phyloP scores from a whole-genome alignment of 768 basidiomycete species.

The Lyophyllum decastes region DNA sequence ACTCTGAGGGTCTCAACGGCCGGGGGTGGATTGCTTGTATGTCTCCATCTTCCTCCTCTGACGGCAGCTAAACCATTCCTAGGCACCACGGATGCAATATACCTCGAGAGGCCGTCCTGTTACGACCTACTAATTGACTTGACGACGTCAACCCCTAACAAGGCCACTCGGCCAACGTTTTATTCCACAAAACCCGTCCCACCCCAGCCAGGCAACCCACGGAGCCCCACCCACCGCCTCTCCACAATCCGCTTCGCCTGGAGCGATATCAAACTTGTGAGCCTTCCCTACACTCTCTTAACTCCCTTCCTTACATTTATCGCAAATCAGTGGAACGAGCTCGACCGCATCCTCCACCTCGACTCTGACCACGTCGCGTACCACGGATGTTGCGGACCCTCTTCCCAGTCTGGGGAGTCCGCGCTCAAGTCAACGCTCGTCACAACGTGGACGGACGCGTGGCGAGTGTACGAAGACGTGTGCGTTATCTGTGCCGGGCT shows the following conservation, averaged over 20 bases:
- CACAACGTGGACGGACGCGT: slow-evolving; percentile 69
- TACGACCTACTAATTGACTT: slow-evolving; percentile 85
- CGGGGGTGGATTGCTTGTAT: slow-evolving; percentile 83
- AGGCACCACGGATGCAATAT: slow-evolving; percentile 84
- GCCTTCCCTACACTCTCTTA: slow-evolving; percentile 20
- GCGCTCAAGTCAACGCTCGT: slow-evolving; percentile 37
- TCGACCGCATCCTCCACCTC: slow-evolving; percentile 67
- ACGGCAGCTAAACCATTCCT: slow-evolving; percentile 1
- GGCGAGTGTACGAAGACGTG: slow-evolving; percentile 84
- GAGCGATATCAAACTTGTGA: slow-evolving; percentile 78
- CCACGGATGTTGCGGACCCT: slow-evolving; percentile 37
- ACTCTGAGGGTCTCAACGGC: slow-evolving; percentile 55
- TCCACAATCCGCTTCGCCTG: slow-evolving; percentile 74
- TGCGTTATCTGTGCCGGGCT: slow-evolving; percentile 80
- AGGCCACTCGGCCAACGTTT: slow-evolving; percentile 65
- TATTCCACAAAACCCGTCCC: slow-evolving; percentile 55
- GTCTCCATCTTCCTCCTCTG: slow-evolving; percentile 21
- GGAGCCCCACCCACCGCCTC: slow-evolving; percentile 53
- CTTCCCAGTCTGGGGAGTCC: slow-evolving; percentile 20
- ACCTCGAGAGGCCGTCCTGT: slow-evolving; percentile 75
- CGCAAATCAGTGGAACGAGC: slow-evolving; percentile 68
- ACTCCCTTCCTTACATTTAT: neutral
- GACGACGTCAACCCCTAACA: slow-evolving; percentile 63
- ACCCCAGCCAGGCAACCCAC: slow-evolving; percentile 30
- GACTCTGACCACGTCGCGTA: slow-evolving; percentile 38